Percentiles rank a stretch among this genome's conserved stretches.
Evolutionary conservation across 768 basidiomycete genomes (phyloP).

Genomic region (Lactarius psammicola): DNA sequence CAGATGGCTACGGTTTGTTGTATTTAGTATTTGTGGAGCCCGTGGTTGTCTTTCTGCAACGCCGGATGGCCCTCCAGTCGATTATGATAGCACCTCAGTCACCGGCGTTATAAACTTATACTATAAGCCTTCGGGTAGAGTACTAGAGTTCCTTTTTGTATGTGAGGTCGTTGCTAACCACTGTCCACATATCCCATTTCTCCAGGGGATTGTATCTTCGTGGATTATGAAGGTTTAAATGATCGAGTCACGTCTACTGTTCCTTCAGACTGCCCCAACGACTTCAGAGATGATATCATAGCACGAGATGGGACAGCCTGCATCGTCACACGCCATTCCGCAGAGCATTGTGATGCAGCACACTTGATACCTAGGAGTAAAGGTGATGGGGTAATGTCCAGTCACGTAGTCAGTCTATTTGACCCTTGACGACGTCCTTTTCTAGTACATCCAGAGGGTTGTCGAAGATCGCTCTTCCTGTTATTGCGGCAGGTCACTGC

Average conservation of each 20-base stretch:
- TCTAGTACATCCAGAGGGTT: not conserved
- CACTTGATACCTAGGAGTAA: not conserved
- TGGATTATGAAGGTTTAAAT: not conserved
- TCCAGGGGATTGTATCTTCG: not conserved
- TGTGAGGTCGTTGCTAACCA: not conserved
- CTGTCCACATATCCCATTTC: too few species aligned
- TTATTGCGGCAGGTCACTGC: not conserved
- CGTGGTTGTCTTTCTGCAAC: not conserved
- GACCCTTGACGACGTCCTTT: too few species aligned
- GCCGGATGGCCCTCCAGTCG: not conserved
- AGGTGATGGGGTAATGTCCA: not conserved
- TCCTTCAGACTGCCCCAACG: too few species aligned
- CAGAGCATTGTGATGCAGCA: not conserved
- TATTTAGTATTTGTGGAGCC: slow-evolving; percentile 8
- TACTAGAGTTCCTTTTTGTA: not conserved
- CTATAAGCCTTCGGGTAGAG: not conserved
- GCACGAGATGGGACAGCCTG: not conserved
- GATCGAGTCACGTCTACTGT: not conserved
- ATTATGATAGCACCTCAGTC: not conserved
- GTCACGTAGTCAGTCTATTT: too few species aligned
- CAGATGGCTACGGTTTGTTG: slow-evolving; percentile 5
- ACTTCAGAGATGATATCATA: not conserved
- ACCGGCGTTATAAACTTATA: too few species aligned
- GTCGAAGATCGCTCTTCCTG: not conserved
- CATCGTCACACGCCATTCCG: not conserved